These are phyloP conservation scores for Pythium coloratum DNA, from an alignment of 352 stramenopile species.

Conservation along the genomic window DNA sequence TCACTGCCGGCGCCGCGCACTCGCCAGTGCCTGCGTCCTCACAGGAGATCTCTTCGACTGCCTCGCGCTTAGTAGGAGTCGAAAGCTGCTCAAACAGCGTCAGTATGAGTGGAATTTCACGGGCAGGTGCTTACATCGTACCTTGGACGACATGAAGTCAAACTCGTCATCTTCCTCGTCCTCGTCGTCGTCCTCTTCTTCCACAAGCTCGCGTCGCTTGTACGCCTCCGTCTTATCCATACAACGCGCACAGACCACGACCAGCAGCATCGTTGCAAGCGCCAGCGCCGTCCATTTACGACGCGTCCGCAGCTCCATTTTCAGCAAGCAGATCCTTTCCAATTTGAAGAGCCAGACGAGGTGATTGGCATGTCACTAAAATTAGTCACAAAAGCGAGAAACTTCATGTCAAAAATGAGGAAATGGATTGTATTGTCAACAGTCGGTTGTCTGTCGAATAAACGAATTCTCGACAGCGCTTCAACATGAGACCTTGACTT, in stretches of 20 bases:
- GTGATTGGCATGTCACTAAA: neutral
- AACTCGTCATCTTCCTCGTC: constrained; percentile 37
- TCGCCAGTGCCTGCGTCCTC: neutral
- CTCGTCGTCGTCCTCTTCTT: constrained; percentile 32
- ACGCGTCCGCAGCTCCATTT: constrained; percentile 4
- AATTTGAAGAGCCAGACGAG: constrained; percentile 2
- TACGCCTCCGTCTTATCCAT: constrained; percentile 1
- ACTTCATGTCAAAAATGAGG: constrained; percentile 7
- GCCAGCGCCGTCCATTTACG: constrained; percentile 21
- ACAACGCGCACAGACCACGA: constrained; percentile 13
- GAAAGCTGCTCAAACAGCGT: constrained; percentile 4
- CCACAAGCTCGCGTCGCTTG: constrained; percentile 1
- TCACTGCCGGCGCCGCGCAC: constrained; percentile 28
- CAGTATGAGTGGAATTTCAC: neutral
- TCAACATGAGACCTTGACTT: neutral
- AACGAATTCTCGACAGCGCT: constrained; percentile 9
- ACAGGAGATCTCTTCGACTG: neutral
- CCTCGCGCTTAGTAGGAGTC: neutral
- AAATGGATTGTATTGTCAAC: constrained; percentile 6
- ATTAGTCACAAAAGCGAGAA: constrained; percentile 12
- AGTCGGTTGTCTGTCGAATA: neutral
- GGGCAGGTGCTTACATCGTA: too few species aligned
- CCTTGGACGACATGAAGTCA: constrained; percentile 38
- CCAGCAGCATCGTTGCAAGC: constrained; percentile 9
- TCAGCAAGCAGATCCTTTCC: neutral